These are phyloP conservation scores for Alternaria longipes DNA, from an alignment of 2,329 filamentous ascomycete species.

Conservation along the genomic window DNA sequence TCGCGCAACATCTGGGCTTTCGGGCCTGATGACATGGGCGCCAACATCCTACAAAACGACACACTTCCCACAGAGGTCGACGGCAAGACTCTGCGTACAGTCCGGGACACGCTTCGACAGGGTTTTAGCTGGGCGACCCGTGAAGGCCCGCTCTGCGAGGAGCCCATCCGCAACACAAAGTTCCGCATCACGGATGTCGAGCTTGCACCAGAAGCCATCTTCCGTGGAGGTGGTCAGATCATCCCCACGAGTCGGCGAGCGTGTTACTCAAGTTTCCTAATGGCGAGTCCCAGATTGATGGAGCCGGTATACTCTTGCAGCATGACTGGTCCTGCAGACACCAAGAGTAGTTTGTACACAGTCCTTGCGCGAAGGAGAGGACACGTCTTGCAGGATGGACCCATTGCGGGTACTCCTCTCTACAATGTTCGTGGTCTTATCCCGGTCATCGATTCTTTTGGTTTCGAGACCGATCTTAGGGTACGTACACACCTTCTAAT, in stretches of 20 bases:
- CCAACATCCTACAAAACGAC: slow-evolving; percentile 96
- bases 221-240: slow-evolving; percentile 93
- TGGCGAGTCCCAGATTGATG: slow-evolving; percentile 96
- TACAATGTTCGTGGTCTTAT: slow-evolving; percentile 91
- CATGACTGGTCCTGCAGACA: slow-evolving; percentile 91
- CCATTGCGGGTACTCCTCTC: slow-evolving; percentile 91
- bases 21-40: slow-evolving; percentile 91
- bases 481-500: slow-evolving; percentile 24
- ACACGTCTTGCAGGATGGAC: slow-evolving; percentile 92
- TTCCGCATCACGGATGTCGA: slow-evolving; percentile 94
- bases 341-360: slow-evolving; percentile 89
- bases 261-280: slow-evolving; percentile 95
- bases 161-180: slow-evolving; percentile 97
- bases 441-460: slow-evolving; percentile 96
- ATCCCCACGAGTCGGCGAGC: slow-evolving; percentile 93
- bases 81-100: slow-evolving; percentile 85
- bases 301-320: slow-evolving; percentile 93
- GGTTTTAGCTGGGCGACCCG: slow-evolving; percentile 96
- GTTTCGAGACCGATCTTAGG: slow-evolving; percentile 95
- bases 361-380: slow-evolving; percentile 87
- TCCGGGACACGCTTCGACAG: slow-evolving; percentile 92
- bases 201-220: slow-evolving; percentile 89
- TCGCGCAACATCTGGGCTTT: slow-evolving; percentile 98
- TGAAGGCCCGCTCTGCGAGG: slow-evolving; percentile 96
- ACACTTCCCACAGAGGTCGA: slow-evolving; percentile 94